Evolutionary conservation across 1,284 basidiomycete genomes (phyloP).

Genomic region (Microbotryum saponariae): DNA sequence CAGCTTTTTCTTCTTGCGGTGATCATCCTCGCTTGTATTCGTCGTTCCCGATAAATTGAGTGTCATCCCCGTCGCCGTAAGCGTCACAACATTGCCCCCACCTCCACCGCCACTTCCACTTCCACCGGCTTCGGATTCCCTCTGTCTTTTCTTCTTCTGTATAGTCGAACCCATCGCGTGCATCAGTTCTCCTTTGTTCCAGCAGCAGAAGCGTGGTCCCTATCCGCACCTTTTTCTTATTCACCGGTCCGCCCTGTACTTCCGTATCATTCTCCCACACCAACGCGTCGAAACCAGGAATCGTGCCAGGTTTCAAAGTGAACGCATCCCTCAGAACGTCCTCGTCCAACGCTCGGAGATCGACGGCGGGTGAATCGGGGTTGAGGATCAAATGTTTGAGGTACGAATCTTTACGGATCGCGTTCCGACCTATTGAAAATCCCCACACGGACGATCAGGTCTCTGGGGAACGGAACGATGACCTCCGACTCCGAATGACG

Average conservation of each 20-base stretch:
- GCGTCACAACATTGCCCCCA: not conserved
- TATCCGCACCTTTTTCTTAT: constrained; percentile 8
- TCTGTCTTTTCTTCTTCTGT: constrained; percentile 29
- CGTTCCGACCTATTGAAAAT: constrained; percentile 23
- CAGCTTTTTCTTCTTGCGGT: constrained; percentile 21
- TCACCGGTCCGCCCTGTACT: not conserved
- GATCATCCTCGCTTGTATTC: not conserved
- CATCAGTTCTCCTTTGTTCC: not conserved
- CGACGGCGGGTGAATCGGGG: constrained; percentile 24
- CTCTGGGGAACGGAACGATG: too few relatives aligned
- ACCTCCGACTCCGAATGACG: not conserved
- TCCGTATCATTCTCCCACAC: constrained; percentile 18
- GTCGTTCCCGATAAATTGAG: too few relatives aligned
- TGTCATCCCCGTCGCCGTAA: too few relatives aligned
- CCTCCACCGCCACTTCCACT: not conserved
- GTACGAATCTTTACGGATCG: constrained; percentile 27
- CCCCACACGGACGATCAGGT: not conserved
- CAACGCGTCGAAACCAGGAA: constrained; percentile 27
- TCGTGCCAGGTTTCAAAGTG: constrained; percentile 26
- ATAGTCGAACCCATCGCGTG: not conserved
- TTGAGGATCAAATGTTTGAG: constrained; percentile 30
- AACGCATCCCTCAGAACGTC: constrained; percentile 29
- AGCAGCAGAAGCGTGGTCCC: not conserved
- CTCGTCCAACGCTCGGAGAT: constrained; percentile 23
- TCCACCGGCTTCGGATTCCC: not conserved